Base-by-base conservation (phyloP, 2,329 filamentous ascomycete species). In the Endocalyx cinctus region DNA sequence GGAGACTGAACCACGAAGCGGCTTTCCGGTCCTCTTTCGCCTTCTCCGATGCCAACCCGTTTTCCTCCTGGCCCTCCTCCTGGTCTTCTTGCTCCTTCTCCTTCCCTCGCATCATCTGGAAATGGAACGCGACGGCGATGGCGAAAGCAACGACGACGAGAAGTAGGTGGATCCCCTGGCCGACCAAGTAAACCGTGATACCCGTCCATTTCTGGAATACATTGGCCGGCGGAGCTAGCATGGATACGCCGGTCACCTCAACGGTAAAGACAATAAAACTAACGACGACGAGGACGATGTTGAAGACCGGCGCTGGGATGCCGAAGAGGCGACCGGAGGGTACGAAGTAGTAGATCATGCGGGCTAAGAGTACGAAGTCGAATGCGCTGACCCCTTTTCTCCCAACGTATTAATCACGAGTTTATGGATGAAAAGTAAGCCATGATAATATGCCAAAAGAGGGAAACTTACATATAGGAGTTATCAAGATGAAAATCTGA, bases 171-270 rank as follows among this genome's bases (percentile, higher is more conserved):
- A 74, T 48, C 0, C 63, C 69, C 12, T 75, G 68, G 1, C 71
- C 71, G 10, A 63, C 69, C 67, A 72, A 75, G 50, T 74, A 76
- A 37, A 69, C 55, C 31, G 65, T 54, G 1, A 67, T 58, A 2
- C 54, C 63, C 14, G 35, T 42, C 17, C 53, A 38, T 16, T 56
- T 51, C 6, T 50, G n/a, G n/a, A n/a, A n/a, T n/a, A n/a, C 47
- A 2, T 51, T 46, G 0, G 49, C 41, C 0, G 54, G 45, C 0
- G 57, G 37, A 0, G 39, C 44, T 5, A 54, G 51, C 5, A 45
- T 38, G 5, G 47, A 42, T 45, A 54, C 50, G 13, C 60, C 60
- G 4, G 54, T 44, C 6, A 63, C 48, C n/a, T 60, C 62, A 23
- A 62, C 33, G 8, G 51, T 35, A 37, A 52, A 60, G 3, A 48